Evolutionary conservation across 257 asterid genomes (phyloP), one percentile per base, ranked within the genome.

Genomic region (Ilex asprella): DNA sequence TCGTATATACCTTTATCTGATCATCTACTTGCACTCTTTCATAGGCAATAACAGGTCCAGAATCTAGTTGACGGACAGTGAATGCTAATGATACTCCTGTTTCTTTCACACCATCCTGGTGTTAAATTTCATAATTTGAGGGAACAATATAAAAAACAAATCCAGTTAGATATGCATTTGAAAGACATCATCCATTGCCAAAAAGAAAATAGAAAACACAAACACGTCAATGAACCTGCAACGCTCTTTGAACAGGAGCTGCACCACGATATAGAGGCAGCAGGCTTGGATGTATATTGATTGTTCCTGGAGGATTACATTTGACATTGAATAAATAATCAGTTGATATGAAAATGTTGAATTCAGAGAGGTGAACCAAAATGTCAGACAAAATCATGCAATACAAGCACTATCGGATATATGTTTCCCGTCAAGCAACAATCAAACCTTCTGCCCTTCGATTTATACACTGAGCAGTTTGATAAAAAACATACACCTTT

Each of bases 181-280:
- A 35, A 35, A 35, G 5, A 35, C 41, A 35, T 31, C 54, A 66
- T 29, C 11, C 12, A 58, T n/a, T 58, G 62, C 30, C 31, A 30
- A 39, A 6, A 61, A 10, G 56, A 29, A 5, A 62, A 30, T 21
- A 21, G 27, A 21, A 10, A 52, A 29, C 51, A 49, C 56, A 32
- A 71, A 53, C 31, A 35, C 2, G 8, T 35, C 56, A 64, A 66
- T 58, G 30, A 59, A 88, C 98, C 95, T 84, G 93, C 73, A 92
- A 72, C 51, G 98, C 93, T 72, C 99, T 85, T 81, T 92, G 99
- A 73, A 92, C 97, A 66, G 98, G 99, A 6, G 99, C 97, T 4
- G 99, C 99, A 41, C 99, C 99, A 70, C 99, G 95, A 73, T 89
- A 92, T 46, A 92, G 73, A 68, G 98, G 98, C 67, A 92, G 87